These are phyloP conservation scores for Penicillium bialowiezense DNA, from an alignment of 495 filamentous ascomycete species.

Conservation along the genomic window DNA sequence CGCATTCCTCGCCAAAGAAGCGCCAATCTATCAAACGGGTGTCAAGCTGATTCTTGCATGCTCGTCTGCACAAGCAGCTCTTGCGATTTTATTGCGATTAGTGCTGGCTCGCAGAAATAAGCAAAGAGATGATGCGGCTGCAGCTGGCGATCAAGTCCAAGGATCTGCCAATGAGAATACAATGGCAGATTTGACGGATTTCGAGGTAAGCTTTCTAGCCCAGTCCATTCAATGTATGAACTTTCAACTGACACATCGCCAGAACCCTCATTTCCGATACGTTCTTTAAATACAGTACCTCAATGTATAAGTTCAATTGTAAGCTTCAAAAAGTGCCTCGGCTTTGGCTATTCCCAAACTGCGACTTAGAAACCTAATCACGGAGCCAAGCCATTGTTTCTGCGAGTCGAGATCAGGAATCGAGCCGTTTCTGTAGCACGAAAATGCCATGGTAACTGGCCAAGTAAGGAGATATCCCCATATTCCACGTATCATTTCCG, in stretches of 20 bases:
- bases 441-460: background rate
- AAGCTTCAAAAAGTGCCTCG: background rate
- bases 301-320: too few relatives aligned
- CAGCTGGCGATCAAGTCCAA: background rate
- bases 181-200: constrained; percentile 22
- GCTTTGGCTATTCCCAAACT: background rate
- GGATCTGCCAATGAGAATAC: constrained; percentile 4
- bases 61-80: constrained; percentile 11
- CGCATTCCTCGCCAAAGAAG: constrained; percentile 32
- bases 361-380: background rate
- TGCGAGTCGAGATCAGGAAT: background rate
- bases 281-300: constrained; percentile 14
- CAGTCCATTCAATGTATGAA: background rate
- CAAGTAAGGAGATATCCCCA: constrained; percentile 10
- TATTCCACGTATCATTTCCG: constrained; percentile 3
- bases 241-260: background rate
- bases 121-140: constrained; percentile 10
- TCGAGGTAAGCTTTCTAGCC: constrained; percentile 13
- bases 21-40: constrained; percentile 33
- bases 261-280: constrained; percentile 23
- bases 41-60: constrained; percentile 34
- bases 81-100: constrained; percentile 16
- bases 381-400: background rate
- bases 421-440: background rate
- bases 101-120: constrained; percentile 17